Percentiles rank a stretch among this genome's conserved stretches.
phyloP scores from a whole-genome alignment of 495 filamentous ascomycete genomes.

The Hypoxylon lenormandii region DNA sequence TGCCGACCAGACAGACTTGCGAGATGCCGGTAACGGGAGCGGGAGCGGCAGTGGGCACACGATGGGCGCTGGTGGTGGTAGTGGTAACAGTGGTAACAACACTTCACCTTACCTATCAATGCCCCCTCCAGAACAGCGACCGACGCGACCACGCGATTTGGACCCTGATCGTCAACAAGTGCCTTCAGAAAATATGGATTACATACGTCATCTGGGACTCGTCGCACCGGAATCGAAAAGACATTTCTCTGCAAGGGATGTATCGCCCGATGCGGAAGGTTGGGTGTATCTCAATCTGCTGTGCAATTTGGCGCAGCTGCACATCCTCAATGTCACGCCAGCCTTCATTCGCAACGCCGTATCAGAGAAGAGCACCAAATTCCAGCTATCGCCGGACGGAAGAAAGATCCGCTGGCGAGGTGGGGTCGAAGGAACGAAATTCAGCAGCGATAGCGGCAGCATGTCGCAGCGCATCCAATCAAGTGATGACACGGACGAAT shows the following conservation, averaged over 20 bases:
- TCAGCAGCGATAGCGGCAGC: slow-evolving; percentile 68
- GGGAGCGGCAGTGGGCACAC: slow-evolving; percentile 49
- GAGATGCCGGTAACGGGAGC: slow-evolving; percentile 55
- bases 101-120: slow-evolving; percentile 59
- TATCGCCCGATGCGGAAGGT: slow-evolving; percentile 66
- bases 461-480: slow-evolving; percentile 55
- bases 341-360: slow-evolving; percentile 78
- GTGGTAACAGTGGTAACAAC: slow-evolving; percentile 47
- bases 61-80: slow-evolving; percentile 41
- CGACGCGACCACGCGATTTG: slow-evolving; percentile 76
- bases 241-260: slow-evolving; percentile 55
- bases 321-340: slow-evolving; percentile 79
- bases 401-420: slow-evolving; percentile 79
- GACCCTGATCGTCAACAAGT: slow-evolving; percentile 75
- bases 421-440: slow-evolving; percentile 68
- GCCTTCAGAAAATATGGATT: slow-evolving; percentile 77
- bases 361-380: slow-evolving; percentile 70
- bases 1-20: slow-evolving; percentile 55
- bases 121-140: slow-evolving; percentile 70
- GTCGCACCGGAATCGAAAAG: slow-evolving; percentile 60
- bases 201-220: slow-evolving; percentile 76
- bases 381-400: slow-evolving; percentile 79
- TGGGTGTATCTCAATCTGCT: slow-evolving; percentile 88
- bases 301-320: slow-evolving; percentile 81
- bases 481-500: slow-evolving; percentile 58